These are phyloP conservation scores for Panellus pusillus DNA, from an alignment of 768 basidiomycete species.

Conservation along the genomic window DNA sequence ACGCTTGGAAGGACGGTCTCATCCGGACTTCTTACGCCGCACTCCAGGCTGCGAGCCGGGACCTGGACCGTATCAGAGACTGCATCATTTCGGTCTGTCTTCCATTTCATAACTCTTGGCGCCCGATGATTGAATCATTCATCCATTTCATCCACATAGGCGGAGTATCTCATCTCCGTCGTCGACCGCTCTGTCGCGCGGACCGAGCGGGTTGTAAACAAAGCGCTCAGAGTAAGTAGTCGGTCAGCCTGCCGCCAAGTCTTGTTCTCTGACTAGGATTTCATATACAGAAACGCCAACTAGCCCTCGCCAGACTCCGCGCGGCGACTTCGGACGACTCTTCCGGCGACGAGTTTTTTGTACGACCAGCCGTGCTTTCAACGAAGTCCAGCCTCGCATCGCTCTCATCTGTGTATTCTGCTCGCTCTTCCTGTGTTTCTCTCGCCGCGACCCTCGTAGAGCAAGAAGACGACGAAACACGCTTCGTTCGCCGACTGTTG, in stretches of 20 bases:
- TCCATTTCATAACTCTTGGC: background rate
- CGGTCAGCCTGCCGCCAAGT: background rate
- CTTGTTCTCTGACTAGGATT: background rate
- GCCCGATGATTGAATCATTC: background rate
- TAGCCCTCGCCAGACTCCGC: conserved; percentile 45
- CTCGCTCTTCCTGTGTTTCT: conserved; percentile 45
- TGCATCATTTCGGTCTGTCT: conserved; percentile 52
- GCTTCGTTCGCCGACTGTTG: conserved; percentile 60
- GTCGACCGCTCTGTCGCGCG: conserved; percentile 58
- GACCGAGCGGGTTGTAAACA: conserved; percentile 55
- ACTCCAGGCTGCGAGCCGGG: conserved; percentile 53
- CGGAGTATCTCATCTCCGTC: conserved; percentile 54
- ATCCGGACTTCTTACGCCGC: conserved; percentile 47
- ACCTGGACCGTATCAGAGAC: conserved; percentile 56
- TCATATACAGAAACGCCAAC: conserved; percentile 48
- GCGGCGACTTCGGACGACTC: conserved; percentile 22
- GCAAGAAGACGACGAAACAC: conserved; percentile 64
- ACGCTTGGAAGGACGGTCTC: conserved; percentile 39
- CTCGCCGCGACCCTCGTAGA: conserved; percentile 50
- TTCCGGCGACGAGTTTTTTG: conserved; percentile 23
- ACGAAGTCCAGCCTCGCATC: conserved; percentile 42
- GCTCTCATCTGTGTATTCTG: conserved; percentile 42
- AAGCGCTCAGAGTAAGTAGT: conserved; percentile 51
- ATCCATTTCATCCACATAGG: conserved; percentile 32
- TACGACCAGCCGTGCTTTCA: conserved; percentile 29